phyloP scores from a whole-genome alignment of 1,139 yeast species.

The Geotrichum klebahnii region DNA sequence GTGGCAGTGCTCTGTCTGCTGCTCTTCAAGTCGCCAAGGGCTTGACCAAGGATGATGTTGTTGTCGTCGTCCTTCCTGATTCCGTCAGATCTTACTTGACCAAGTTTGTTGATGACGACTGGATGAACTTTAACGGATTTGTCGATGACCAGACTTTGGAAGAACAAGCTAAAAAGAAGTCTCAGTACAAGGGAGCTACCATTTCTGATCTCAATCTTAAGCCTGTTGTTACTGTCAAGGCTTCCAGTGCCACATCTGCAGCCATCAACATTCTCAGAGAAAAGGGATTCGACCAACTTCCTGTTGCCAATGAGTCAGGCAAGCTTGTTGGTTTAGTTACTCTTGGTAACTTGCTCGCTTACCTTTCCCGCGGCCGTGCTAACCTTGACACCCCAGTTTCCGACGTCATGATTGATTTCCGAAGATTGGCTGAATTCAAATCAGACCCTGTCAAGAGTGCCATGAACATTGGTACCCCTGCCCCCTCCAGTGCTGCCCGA shows the following conservation, averaged over 20 bases:
- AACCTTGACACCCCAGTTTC: slow-evolving; percentile 59
- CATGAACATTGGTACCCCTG: slow-evolving; percentile 44
- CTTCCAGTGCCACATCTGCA: slow-evolving; percentile 57
- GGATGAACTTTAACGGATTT: slow-evolving; percentile 81
- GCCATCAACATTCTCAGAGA: slow-evolving; percentile 69
- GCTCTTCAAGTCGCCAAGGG: slow-evolving; percentile 67
- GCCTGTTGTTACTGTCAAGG: slow-evolving; percentile 74
- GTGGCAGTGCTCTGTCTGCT: slow-evolving; percentile 82
- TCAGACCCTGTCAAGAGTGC: slow-evolving; percentile 51
- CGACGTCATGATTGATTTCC: slow-evolving; percentile 62
- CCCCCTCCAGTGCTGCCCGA: slow-evolving; percentile 45
- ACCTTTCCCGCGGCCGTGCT: slow-evolving; percentile 60
- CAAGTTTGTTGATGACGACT: slow-evolving; percentile 86
- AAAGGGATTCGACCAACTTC: slow-evolving; percentile 82
- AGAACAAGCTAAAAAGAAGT: slow-evolving; percentile 46
- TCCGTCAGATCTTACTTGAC: slow-evolving; percentile 82
- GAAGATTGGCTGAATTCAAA: slow-evolving; percentile 45
- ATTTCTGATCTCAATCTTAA: slow-evolving; percentile 70
- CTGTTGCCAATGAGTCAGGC: slow-evolving; percentile 61
- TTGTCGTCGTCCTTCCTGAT: slow-evolving; percentile 84
- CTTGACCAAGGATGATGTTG: slow-evolving; percentile 66
- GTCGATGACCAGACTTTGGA: slow-evolving; percentile 46
- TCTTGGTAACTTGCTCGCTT: slow-evolving; percentile 66
- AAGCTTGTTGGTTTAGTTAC: slow-evolving; percentile 75
- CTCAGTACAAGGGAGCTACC: slow-evolving; percentile 53